Evolutionary conservation across 106 monocot species (phyloP).

Genomic region (Amphibolis antarctica): DNA sequence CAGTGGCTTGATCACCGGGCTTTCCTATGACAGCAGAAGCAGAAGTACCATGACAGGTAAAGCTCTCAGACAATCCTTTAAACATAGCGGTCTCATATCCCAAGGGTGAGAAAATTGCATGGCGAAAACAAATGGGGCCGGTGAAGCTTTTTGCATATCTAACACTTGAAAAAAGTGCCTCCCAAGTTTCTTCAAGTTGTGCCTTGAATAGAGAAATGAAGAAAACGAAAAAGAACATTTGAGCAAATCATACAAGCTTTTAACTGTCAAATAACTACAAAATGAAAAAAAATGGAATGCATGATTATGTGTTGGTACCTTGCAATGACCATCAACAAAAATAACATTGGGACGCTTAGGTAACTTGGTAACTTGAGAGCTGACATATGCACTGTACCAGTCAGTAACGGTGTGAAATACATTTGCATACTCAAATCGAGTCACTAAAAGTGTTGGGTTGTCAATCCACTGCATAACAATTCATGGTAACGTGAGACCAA

Average conservation of each 20-base stretch:
- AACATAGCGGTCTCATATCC: conserved; percentile 95
- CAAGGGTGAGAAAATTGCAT: conserved; percentile 68
- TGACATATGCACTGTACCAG: conserved; percentile 95
- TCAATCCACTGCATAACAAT: conserved; percentile 75
- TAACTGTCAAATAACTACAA: not conserved
- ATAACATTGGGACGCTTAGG: conserved; percentile 55
- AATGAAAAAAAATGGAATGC: not conserved
- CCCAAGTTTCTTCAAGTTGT: conserved; percentile 81
- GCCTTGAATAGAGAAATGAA: conserved; percentile 28
- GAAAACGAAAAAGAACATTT: not conserved
- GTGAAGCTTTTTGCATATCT: conserved; percentile 82
- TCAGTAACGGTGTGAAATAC: conserved; percentile 96
- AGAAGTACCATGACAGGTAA: conserved; percentile 56
- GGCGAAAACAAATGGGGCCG: conserved; percentile 73
- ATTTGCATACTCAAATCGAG: conserved; percentile 98
- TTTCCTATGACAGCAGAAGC: conserved; percentile 29
- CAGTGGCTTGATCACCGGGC: conserved; percentile 47
- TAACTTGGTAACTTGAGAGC: conserved; percentile 65
- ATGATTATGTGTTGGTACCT: conserved; percentile 34
- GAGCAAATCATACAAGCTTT: too few species aligned
- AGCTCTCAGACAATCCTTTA: conserved; percentile 56
- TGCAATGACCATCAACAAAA: conserved; percentile 96
- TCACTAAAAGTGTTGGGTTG: conserved; percentile 76
- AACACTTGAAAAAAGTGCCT: conserved; percentile 71
- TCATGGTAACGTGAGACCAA: not conserved